Conservation (phyloP, 306 rosid species). For the Cucurbita maxima region DNA sequence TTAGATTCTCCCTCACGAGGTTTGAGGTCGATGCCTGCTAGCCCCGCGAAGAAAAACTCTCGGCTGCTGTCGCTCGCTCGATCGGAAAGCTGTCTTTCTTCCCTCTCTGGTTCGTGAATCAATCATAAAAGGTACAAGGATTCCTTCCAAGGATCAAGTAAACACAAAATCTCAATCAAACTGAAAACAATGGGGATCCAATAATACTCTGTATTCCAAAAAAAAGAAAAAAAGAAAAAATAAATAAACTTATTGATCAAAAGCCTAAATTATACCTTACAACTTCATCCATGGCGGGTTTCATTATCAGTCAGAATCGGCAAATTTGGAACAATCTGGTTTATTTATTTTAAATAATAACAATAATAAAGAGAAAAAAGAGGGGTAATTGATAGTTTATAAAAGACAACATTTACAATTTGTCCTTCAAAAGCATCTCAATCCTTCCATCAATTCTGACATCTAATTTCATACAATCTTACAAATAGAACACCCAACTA, state of each 20-base stretch:
- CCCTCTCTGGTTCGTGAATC: constrained; percentile 40
- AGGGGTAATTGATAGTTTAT: too few relatives aligned
- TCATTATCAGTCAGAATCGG: background rate
- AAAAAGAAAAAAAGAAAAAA: background rate
- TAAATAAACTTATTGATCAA: background rate
- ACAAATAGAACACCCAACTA: background rate
- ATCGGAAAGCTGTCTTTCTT: constrained; percentile 62
- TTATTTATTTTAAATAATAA: too few relatives aligned
- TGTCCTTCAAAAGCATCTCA: background rate
- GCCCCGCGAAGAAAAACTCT: constrained; percentile 14
- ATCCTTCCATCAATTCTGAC: background rate
- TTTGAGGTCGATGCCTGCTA: constrained; percentile 33
- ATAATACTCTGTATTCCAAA: background rate
- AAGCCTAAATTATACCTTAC: background rate
- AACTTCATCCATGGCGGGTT: background rate
- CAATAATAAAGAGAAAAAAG: too few relatives aligned
- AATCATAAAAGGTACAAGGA: constrained; percentile 1
- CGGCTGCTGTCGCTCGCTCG: constrained; percentile 17
- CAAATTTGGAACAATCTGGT: background rate
- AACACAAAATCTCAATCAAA: background rate
- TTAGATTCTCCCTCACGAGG: constrained; percentile 47
- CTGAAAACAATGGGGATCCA: background rate
- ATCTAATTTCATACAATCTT: background rate
- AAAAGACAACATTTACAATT: too few relatives aligned
- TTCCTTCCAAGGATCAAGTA: constrained; percentile 3